phyloP scores from a whole-genome alignment of 2,329 filamentous ascomycete genomes.

The Diaporthe sp. region DNA sequence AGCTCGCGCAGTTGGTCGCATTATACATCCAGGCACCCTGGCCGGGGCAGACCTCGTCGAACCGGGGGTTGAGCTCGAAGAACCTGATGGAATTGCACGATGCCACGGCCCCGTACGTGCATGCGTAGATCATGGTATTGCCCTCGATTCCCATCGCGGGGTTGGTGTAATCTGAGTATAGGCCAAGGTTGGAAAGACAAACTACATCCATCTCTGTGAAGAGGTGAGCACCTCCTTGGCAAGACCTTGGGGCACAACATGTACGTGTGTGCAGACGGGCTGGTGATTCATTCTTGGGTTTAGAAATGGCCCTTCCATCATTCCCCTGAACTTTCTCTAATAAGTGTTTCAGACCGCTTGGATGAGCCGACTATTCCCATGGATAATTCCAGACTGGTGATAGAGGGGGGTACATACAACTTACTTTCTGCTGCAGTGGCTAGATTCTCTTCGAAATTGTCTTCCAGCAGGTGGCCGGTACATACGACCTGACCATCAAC shows the following conservation, averaged over 20 bases:
- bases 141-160: neutral
- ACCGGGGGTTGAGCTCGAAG: conserved; percentile 2
- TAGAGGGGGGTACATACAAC: neutral
- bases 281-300: neutral
- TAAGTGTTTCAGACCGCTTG: neutral
- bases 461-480: neutral
- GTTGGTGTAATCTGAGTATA: neutral
- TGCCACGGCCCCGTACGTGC: neutral
- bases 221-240: neutral
- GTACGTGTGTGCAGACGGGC: neutral
- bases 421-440: neutral
- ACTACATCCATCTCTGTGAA: neutral
- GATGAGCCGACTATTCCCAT: neutral
- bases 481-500: neutral
- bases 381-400: neutral
- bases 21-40: conserved; percentile 20
- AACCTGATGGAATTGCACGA: neutral
- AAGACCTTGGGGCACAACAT: no score
- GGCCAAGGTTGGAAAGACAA: neutral
- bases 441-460: neutral
- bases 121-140: conserved; percentile 21
- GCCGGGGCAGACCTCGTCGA: neutral
- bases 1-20: neutral
- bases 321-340: neutral
- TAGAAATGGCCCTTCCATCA: no score